phyloP scores from a whole-genome alignment of 257 asterid genomes.

The Solanum virginianum region DNA sequence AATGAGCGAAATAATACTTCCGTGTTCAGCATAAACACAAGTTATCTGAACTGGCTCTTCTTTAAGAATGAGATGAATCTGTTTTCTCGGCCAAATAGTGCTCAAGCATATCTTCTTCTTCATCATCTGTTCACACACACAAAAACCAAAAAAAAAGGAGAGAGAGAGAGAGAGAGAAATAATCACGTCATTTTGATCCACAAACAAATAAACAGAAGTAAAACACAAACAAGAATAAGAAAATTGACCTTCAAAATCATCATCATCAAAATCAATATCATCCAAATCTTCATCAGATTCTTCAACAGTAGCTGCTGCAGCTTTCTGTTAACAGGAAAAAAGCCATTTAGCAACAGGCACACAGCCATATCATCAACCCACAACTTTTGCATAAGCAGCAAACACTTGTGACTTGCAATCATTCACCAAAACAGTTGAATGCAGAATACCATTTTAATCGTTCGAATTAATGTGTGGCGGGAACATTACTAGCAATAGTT shows the following conservation, averaged over 20 bases:
- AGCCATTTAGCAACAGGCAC: background rate
- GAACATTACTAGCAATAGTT: background rate
- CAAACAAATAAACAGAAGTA: background rate
- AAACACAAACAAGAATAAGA: background rate
- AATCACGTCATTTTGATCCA: background rate
- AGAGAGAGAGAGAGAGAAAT: too few relatives aligned
- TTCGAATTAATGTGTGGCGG: background rate
- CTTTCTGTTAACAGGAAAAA: conserved; percentile 43
- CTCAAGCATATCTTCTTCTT: conserved; percentile 94
- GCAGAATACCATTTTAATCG: background rate
- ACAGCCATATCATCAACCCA: background rate
- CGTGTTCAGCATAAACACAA: background rate
- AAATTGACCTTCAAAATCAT: conserved; percentile 66
- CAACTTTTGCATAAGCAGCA: background rate
- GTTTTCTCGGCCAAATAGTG: conserved; percentile 84
- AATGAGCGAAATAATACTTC: background rate
- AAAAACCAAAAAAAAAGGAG: background rate
- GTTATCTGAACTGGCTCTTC: background rate
- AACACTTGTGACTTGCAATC: background rate
- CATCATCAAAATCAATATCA: conserved; percentile 84
- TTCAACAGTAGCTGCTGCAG: conserved; percentile 51
- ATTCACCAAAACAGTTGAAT: background rate
- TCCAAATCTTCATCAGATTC: conserved; percentile 67
- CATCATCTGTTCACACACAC: conserved; percentile 39
- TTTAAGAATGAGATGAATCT: conserved; percentile 29